These are phyloP conservation scores for Cutaneotrichosporon cyanovorans DNA, from an alignment of 1,284 basidiomycete genomes.

Conservation along the genomic window DNA sequence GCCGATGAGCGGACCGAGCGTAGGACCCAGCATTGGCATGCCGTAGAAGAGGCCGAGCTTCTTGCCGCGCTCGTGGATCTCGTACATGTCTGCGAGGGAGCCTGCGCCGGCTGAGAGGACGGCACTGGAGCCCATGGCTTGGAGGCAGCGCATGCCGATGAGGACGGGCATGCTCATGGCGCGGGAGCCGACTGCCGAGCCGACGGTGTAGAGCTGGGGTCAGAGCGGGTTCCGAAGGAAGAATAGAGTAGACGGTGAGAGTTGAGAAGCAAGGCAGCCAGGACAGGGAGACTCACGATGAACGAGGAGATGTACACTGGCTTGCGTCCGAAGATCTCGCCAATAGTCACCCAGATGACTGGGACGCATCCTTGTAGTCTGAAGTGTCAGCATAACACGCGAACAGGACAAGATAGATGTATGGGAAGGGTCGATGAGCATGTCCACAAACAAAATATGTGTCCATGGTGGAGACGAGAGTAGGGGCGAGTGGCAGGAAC, in stretches of 20 bases:
- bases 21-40: conserved; percentile 50
- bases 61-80: conserved; percentile 66
- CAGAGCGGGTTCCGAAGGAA: background rate
- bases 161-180: conserved; percentile 57
- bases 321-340: conserved; percentile 74
- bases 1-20: conserved; percentile 62
- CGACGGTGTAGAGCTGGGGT: conserved; percentile 54
- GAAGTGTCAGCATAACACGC: too few relatives aligned
- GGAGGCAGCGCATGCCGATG: conserved; percentile 51
- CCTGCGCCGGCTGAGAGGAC: conserved; percentile 72
- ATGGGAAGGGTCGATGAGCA: too few relatives aligned
- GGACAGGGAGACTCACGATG: conserved; percentile 35
- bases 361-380: conserved; percentile 42
- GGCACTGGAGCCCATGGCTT: conserved; percentile 57
- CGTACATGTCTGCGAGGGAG: conserved; percentile 68
- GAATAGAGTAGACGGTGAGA: too few relatives aligned
- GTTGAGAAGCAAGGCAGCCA: too few relatives aligned
- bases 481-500: background rate
- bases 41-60: conserved; percentile 49
- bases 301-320: conserved; percentile 59
- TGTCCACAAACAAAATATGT: too few relatives aligned
- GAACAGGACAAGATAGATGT: background rate
- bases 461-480: too few relatives aligned
- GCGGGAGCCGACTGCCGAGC: conserved; percentile 58
- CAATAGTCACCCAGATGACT: conserved; percentile 43